Base-by-base conservation (phyloP, 2,329 filamentous ascomycete species). In the Blastomyces parvus region DNA sequence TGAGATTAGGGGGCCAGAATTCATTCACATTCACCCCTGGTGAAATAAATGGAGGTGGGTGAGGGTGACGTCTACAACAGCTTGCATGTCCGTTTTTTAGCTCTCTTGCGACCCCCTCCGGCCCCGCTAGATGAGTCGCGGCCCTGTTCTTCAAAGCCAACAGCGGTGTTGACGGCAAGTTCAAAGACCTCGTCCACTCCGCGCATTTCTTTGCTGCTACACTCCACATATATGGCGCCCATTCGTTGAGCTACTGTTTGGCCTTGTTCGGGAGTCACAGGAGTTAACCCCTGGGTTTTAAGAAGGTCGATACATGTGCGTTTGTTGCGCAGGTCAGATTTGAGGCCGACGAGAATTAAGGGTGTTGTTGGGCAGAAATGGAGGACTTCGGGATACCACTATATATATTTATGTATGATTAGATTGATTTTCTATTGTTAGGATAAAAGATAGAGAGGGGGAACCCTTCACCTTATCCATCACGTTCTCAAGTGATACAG, bases 331-430 rank as follows among this genome's bases (percentile, higher is more conserved):
- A 99, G 87, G 77, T 99, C 94, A 30, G 93, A 97, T 79, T 99
- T 99, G 73, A 99, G 87, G 64, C 93, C 94, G 69, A 97, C 89
- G 63, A 99, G 89, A 74, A 99, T 88, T 67, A 99, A 87, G 30
- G 94, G 94, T 1, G 93, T 97, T 72, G 94, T 96, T 19, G 94
- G 94, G 79, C 94, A 97, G 82, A 99, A 99, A 79, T 99, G 94
- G 63, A 97, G 86, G 71, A 99, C 94, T 81, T 99, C 94, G 65
- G 94, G 94, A 73, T 97, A 99, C 94, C 94, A 99, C 94, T 97
- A 70, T 61, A 60, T 19, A 46, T 30, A 25, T 14, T 27, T 40
- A 13, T 11, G 4, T 55, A 30, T 17, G 33, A 52, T 63, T 62
- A 64, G 62, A 44, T 27, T 62, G 44, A 11, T 53, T n/a, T 42